These are phyloP conservation scores for Jackrogersella multiformis DNA, from an alignment of 495 filamentous ascomycete genomes.

Conservation along the genomic window DNA sequence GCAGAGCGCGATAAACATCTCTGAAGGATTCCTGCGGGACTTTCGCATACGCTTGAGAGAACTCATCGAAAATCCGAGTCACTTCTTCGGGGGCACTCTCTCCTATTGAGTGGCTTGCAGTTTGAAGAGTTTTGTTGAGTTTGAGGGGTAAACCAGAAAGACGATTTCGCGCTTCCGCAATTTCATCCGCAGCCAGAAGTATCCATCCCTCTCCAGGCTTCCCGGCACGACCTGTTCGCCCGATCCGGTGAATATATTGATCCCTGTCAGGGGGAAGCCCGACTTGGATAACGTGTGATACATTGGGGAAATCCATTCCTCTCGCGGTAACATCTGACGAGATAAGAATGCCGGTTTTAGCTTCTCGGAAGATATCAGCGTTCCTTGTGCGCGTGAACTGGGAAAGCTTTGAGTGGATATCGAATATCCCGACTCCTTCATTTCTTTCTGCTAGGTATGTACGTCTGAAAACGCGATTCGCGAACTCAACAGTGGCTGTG, in stretches of 20 bases:
- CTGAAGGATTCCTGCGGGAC: slow-evolving; percentile 46
- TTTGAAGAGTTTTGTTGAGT: slow-evolving; percentile 55
- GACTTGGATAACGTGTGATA: slow-evolving; percentile 88
- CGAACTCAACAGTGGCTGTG: slow-evolving; percentile 75
- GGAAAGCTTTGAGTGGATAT: slow-evolving; percentile 83
- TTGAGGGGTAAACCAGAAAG: slow-evolving; percentile 74
- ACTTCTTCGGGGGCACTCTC: slow-evolving; percentile 47
- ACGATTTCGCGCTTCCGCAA: slow-evolving; percentile 53
- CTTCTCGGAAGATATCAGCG: slow-evolving; percentile 74
- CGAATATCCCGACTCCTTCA: slow-evolving; percentile 56
- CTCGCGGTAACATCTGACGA: slow-evolving; percentile 94
- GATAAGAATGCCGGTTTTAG: slow-evolving; percentile 76
- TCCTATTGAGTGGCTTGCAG: slow-evolving; percentile 62
- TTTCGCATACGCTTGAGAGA: slow-evolving; percentile 48
- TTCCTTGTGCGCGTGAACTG: slow-evolving; percentile 72
- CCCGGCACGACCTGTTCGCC: slow-evolving; percentile 74
- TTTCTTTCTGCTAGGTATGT: slow-evolving; percentile 17
- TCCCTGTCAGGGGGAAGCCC: slow-evolving; percentile 76
- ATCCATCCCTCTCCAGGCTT: slow-evolving; percentile 85
- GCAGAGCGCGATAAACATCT: slow-evolving; percentile 53
- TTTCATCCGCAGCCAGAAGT: slow-evolving; percentile 70
- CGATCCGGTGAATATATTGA: slow-evolving; percentile 89
- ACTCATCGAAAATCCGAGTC: slow-evolving; percentile 50
- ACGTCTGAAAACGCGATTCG: slow-evolving; percentile 64
- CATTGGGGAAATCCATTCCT: slow-evolving; percentile 96